Percentiles rank a stretch among this genome's conserved stretches.
Conservation (phyloP, 169 alveolate species). For the Plasmodium gonderi region DNA sequence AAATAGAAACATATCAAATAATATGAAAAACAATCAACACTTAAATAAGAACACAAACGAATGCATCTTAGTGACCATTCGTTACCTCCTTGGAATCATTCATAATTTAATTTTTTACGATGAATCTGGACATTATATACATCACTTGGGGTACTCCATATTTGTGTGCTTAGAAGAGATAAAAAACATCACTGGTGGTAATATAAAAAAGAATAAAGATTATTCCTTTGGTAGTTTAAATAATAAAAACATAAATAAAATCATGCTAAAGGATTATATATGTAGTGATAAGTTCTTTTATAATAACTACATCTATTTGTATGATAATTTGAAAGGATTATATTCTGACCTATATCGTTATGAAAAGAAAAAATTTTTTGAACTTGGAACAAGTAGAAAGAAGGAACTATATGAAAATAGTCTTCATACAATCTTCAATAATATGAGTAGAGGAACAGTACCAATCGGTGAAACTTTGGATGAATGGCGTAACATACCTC, state of each 20-base stretch:
- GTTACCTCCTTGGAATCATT: slow-evolving; percentile 44
- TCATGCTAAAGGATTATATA: slow-evolving; percentile 43
- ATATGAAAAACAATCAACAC: neutral
- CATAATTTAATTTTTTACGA: slow-evolving; percentile 69
- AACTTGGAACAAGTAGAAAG: slow-evolving; percentile 16
- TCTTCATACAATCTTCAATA: neutral
- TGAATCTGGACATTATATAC: slow-evolving; percentile 42
- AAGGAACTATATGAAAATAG: slow-evolving; percentile 12
- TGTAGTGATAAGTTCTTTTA: slow-evolving; percentile 51
- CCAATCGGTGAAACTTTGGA: neutral
- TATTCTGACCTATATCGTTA: slow-evolving; percentile 50
- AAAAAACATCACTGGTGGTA: slow-evolving; percentile 62
- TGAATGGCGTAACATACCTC: too few relatives aligned
- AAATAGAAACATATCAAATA: neutral
- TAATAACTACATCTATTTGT: slow-evolving; percentile 30
- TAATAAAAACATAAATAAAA: neutral
- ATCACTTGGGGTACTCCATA: slow-evolving; percentile 68
- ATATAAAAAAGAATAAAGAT: slow-evolving; percentile 68
- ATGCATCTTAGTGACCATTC: slow-evolving; percentile 41
- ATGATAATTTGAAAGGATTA: slow-evolving; percentile 45
- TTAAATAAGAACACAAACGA: slow-evolving; percentile 10
- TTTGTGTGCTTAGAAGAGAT: slow-evolving; percentile 74
- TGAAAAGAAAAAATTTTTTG: slow-evolving; percentile 53
- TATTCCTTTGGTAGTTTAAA: slow-evolving; percentile 56
- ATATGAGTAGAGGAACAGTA: neutral